A percentile compares a stretch with the other conserved stretches of the same genome.
phyloP scores from a whole-genome alignment of 2,329 filamentous ascomycete species.

The Delphinella strobiligena region DNA sequence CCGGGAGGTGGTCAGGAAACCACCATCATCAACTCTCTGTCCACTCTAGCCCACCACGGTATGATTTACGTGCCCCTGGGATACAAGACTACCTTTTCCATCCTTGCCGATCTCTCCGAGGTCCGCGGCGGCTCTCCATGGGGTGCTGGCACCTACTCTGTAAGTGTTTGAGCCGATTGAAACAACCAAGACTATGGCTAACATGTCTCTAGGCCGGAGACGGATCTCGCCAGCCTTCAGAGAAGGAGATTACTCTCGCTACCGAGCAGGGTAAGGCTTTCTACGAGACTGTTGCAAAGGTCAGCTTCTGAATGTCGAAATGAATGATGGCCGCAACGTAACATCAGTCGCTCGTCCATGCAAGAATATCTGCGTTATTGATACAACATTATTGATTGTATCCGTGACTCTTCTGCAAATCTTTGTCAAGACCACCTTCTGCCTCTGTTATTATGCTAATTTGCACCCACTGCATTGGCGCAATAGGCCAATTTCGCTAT shows the following conservation, averaged over 20 bases:
- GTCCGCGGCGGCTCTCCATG: constrained; percentile 79
- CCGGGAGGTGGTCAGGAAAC: constrained; percentile 86
- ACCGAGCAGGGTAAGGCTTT: constrained; percentile 74
- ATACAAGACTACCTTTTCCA: constrained; percentile 66
- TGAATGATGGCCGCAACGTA: no score
- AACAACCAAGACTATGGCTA: no score
- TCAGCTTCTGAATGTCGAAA: constrained; percentile 17
- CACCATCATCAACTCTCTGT: constrained; percentile 69
- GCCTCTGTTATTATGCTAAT: neutral
- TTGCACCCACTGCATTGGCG: neutral
- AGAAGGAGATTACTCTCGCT: constrained; percentile 68
- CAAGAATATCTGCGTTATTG: no score
- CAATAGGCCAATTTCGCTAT: neutral
- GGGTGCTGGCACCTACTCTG: constrained; percentile 84
- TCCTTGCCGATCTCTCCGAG: constrained; percentile 61
- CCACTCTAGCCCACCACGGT: constrained; percentile 82
- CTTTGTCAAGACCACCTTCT: neutral
- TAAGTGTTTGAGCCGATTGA: neutral
- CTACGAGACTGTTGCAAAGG: constrained; percentile 64
- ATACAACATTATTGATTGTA: no score
- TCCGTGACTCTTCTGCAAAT: no score
- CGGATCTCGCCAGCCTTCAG: constrained; percentile 69
- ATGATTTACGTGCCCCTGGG: constrained; percentile 94
- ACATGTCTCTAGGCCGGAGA: no score
- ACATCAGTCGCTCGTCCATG: no score